A percentile compares a stretch with the other conserved stretches of the same genome.
Evolutionary conservation across 2,329 filamentous ascomycete genomes (phyloP).

Genomic region (Venturia nashicola): DNA sequence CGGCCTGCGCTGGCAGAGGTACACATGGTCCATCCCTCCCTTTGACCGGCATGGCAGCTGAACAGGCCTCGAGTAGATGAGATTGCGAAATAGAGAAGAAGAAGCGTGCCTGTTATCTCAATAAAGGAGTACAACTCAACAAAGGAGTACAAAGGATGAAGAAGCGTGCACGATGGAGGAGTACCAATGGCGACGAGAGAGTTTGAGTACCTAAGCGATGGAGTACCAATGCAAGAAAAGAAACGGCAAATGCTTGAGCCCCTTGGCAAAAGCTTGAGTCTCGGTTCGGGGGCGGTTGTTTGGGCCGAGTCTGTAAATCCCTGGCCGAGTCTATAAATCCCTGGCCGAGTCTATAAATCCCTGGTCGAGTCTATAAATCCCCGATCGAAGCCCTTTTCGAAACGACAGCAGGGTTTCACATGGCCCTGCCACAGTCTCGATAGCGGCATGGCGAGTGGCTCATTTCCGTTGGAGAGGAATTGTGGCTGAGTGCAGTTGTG

Average conservation of each 20-base stretch:
- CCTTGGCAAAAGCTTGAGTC: slow-evolving; percentile 2
- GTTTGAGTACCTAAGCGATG: not conserved
- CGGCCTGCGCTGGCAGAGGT: not conserved
- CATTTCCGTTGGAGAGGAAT: not conserved
- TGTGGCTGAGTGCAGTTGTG: not conserved
- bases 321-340: no score
- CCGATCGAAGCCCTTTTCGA: no score
- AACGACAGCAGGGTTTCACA: not conserved
- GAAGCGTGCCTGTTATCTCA: no score
- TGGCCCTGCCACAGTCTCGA: not conserved
- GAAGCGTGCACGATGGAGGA: not conserved
- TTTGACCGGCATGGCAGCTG: not conserved
- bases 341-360: no score
- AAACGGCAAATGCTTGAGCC: not conserved
- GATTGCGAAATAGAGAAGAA: not conserved
- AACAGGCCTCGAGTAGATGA: not conserved
- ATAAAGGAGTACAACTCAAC: no score
- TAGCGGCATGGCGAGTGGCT: not conserved
- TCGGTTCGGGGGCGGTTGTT: no score
- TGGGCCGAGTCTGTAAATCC: no score
- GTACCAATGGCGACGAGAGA: not conserved
- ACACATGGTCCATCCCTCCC: not conserved
- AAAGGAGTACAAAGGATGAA: no score
- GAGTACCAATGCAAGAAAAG: not conserved
- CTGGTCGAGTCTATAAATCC: no score